A percentile compares a stretch with the other conserved stretches of the same genome.
These are phyloP conservation scores for Phytopythium montanum DNA, from an alignment of 352 stramenopile species.

Conservation along the genomic window DNA sequence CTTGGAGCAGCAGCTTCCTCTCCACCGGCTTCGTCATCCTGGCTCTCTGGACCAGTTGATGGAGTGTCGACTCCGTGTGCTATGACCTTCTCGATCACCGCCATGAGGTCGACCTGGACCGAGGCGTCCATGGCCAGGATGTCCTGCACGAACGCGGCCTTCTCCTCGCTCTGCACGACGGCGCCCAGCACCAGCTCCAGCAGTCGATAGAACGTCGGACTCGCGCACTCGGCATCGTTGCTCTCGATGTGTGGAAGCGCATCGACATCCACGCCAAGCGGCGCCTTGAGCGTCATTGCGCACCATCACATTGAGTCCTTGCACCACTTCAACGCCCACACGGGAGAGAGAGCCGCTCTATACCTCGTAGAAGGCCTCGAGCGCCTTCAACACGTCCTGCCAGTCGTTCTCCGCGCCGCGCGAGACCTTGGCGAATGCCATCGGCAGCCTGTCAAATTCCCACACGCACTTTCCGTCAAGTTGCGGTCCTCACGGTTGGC, in stretches of 20 bases:
- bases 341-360: background rate
- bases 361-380: conserved; percentile 65
- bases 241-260: conserved; percentile 11
- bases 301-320: background rate
- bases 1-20: background rate
- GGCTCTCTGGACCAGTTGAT: conserved; percentile 4
- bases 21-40: background rate
- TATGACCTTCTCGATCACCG: conserved; percentile 56
- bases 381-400: conserved; percentile 10
- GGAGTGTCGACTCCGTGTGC: conserved; percentile 8
- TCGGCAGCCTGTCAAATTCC: background rate
- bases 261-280: conserved; percentile 16
- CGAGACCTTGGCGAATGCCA: background rate
- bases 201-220: conserved; percentile 12
- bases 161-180: conserved; percentile 55
- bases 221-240: conserved; percentile 7
- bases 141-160: conserved; percentile 53
- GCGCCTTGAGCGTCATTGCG: background rate
- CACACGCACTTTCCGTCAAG: background rate
- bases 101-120: conserved; percentile 62
- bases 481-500: background rate
- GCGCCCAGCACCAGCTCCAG: conserved; percentile 48
- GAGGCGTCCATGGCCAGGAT: conserved; percentile 61
- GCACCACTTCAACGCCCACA: background rate
- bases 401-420: background rate